Conservation (phyloP, 2,329 filamentous ascomycete species). For the Colletotrichum australisinense region DNA sequence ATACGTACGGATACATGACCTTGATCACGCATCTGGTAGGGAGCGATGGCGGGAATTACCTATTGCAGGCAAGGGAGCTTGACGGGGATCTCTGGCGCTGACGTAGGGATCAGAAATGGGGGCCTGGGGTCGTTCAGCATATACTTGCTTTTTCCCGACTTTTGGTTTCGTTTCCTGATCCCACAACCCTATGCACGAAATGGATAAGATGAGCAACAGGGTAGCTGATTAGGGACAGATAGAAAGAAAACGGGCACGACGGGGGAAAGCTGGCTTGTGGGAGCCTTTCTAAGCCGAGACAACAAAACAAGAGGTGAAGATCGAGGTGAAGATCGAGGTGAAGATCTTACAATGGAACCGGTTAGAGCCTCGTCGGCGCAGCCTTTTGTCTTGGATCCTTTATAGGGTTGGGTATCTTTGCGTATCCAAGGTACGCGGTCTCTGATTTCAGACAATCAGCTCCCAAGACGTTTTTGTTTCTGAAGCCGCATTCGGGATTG, state of each 20-base stretch:
- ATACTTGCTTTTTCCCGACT: conserved; percentile 9
- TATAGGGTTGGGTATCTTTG: neutral
- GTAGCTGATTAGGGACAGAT: neutral
- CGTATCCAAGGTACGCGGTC: neutral
- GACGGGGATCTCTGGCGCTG: neutral
- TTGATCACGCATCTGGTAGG: neutral
- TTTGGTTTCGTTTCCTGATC: neutral
- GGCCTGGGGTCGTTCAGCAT: too few species aligned
- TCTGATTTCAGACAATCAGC: neutral
- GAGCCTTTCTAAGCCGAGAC: neutral
- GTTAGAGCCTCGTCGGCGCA: neutral
- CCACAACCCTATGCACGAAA: neutral
- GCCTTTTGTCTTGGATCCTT: neutral
- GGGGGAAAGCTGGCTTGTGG: neutral
- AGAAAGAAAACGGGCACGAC: neutral
- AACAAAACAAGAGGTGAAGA: neutral
- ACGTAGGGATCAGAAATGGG: neutral
- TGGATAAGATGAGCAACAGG: neutral
- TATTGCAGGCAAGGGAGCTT: neutral
- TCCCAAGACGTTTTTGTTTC: neutral
- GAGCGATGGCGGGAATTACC: neutral
- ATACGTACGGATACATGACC: neutral
- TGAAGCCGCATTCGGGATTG: neutral
- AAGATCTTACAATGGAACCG: neutral
- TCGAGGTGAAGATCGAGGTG: neutral